Evolutionary conservation across 805 yeast species (phyloP), one percentile per base, ranked within the genome.

Genomic region (Zygoascus tannicola): DNA sequence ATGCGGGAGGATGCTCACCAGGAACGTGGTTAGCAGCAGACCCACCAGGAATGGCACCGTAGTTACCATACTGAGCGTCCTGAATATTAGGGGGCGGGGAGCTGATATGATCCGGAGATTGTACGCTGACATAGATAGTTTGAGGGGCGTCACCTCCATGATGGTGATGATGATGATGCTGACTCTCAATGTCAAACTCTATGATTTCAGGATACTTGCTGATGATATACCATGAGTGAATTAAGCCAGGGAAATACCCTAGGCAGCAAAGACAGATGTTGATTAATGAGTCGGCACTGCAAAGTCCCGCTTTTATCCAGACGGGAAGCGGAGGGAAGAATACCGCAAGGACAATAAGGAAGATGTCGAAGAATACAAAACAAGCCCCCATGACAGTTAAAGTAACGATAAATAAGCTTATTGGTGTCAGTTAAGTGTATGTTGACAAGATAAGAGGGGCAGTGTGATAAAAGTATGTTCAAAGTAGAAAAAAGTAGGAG

Each of bases 241-340:
- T 61, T 32, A 84, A 70, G 8, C 92, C 94, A 0, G 94, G 94
- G 44, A 85, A 56, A 58, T 71, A 79, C 1, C 94, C 92, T 36
- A 85, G 67, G 45, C 75, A 56, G 60, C 86, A 81, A 23, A 85
- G 70, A 4, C 81, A 76, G 38, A 85, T 68, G 62, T 84, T 85
- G 56, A 85, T 80, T 44, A 78, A 60, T 43, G 53, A 68, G 56
- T 85, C 94, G 5, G 79, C 76, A 1, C 88, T 78, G 49, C 81
- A 78, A 43, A 81, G 46, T 2, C 94, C 94, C 44, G 81, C 69
- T 57, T 82, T 81, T 50, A 83, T 64, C 55, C 77, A 70, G 16
- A 85, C 94, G 1, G 94, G 86, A 43, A 85, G 58, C 1, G 94
- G 94, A 1, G 94, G 94, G 54, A 81, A 70, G 53, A 85, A 59